Percentiles rank a stretch among this genome's conserved stretches.
These are phyloP conservation scores for Boletus sp. DNA, from an alignment of 768 basidiomycete genomes.

Conservation along the genomic window DNA sequence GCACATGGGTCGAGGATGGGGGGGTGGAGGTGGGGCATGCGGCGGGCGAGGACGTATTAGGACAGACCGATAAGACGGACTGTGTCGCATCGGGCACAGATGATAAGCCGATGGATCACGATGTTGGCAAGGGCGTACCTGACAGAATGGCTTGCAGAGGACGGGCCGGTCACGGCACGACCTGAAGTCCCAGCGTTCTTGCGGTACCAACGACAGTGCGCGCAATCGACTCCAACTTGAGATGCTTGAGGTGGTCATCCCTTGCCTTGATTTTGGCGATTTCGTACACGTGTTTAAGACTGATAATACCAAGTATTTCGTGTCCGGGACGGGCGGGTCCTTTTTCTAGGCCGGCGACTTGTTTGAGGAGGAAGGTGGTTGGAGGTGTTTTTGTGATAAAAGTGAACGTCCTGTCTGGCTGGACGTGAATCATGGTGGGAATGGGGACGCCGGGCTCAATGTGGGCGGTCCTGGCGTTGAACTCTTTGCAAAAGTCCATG, in stretches of 20 bases:
- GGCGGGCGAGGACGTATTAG: conserved; percentile 11
- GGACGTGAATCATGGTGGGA: conserved; percentile 90
- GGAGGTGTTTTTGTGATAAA: conserved; percentile 93
- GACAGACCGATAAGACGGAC: conserved; percentile 26
- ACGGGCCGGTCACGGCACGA: conserved; percentile 65
- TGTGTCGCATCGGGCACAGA: conserved; percentile 5
- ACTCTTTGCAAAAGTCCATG: conserved; percentile 99
- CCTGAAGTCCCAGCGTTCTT: conserved; percentile 82
- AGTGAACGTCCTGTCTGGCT: conserved; percentile 92
- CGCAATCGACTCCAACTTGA: conserved; percentile 83
- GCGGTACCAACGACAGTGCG: conserved; percentile 88
- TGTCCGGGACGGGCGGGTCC: conserved; percentile 82
- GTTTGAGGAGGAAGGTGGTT: conserved; percentile 85
- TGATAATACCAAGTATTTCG: conserved; percentile 76
- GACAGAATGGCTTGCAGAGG: conserved; percentile 8
- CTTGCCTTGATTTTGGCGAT: conserved; percentile 95
- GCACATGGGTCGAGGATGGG: conserved; percentile 14
- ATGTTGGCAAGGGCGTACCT: conserved; percentile 28
- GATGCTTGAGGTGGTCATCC: conserved; percentile 85
- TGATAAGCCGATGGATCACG: conserved; percentile 23
- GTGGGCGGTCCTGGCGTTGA: conserved; percentile 95
- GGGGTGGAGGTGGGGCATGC: conserved; percentile 8
- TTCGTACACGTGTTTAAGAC: conserved; percentile 96
- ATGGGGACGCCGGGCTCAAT: conserved; percentile 80
- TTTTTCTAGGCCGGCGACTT: conserved; percentile 85